Evolutionary conservation across 2,329 filamentous ascomycete species (phyloP).

Genomic region (Claviceps lovelessii): DNA sequence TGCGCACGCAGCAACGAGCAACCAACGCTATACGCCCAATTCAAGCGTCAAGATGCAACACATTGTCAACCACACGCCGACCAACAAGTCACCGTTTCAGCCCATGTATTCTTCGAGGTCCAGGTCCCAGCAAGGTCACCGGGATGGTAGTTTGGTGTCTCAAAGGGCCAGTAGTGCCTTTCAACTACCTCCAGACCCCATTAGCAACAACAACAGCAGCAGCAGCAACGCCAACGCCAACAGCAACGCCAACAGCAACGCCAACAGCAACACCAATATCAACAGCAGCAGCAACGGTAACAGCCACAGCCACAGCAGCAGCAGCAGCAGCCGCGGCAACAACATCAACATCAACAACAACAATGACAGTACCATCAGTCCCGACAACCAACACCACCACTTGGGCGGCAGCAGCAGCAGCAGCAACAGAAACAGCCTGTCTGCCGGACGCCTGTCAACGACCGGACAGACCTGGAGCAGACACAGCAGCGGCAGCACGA

Average conservation of each 20-base stretch:
- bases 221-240: not conserved
- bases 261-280: not conserved
- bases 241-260: not conserved
- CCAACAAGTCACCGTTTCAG: slow-evolving; percentile 17
- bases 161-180: slow-evolving; percentile 3
- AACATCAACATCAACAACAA: not conserved
- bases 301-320: not conserved
- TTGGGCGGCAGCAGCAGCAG: not conserved
- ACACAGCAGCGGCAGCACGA: slow-evolving; percentile 4
- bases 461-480: not conserved
- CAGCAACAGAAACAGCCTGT: not conserved
- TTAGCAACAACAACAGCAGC: not conserved
- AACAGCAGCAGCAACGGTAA: not conserved
- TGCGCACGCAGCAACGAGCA: slow-evolving; percentile 3
- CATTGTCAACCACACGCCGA: slow-evolving; percentile 9
- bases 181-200: slow-evolving; percentile 2
- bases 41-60: slow-evolving; percentile 12
- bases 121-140: slow-evolving; percentile 21
- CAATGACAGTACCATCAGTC: not conserved
- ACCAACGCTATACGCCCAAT: slow-evolving; percentile 15
- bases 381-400: not conserved
- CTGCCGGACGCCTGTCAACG: not conserved
- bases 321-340: not conserved
- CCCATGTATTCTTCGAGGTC: slow-evolving; percentile 12
- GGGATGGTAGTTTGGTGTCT: not conserved